These are phyloP conservation scores for Kwoniella heveanensis DNA, from an alignment of 768 basidiomycete genomes.

Conservation along the genomic window DNA sequence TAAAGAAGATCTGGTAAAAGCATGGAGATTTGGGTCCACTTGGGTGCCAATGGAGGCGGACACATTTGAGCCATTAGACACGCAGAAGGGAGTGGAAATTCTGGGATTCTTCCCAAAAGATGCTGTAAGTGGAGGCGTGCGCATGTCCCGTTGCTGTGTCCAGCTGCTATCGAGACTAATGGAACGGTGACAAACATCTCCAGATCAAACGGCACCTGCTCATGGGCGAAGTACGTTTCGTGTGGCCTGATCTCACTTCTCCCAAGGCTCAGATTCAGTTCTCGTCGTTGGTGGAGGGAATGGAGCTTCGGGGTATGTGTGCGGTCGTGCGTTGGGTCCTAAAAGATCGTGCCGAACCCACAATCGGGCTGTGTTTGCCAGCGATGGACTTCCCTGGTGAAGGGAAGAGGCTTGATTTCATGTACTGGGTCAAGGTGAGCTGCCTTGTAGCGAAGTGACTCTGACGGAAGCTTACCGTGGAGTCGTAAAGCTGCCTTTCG, in stretches of 20 bases:
- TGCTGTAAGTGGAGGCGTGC: conserved; percentile 62
- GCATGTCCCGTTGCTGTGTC: too few species aligned
- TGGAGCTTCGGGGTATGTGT: conserved; percentile 67
- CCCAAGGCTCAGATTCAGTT: conserved; percentile 78
- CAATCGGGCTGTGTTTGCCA: conserved; percentile 78
- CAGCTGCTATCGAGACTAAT: too few species aligned
- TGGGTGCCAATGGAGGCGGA: conserved; percentile 84
- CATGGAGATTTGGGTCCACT: conserved; percentile 58
- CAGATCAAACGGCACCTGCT: conserved; percentile 80
- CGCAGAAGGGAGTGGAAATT: conserved; percentile 82
- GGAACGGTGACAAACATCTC: too few species aligned
- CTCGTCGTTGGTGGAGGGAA: conserved; percentile 82
- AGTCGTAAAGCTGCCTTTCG: conserved; percentile 79
- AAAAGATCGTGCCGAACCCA: conserved; percentile 73
- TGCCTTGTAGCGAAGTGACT: too few species aligned
- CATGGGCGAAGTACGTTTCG: conserved; percentile 82
- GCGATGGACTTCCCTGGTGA: conserved; percentile 61
- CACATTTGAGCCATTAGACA: conserved; percentile 73
- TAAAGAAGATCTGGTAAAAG: conserved; percentile 55
- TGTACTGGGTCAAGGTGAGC: conserved; percentile 79
- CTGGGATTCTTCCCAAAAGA: conserved; percentile 74
- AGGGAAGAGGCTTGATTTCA: conserved; percentile 64
- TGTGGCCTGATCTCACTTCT: conserved; percentile 73
- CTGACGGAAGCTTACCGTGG: conserved; percentile 2
- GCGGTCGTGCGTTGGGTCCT: conserved; percentile 84